These are phyloP conservation scores for Ceratocystis cacaofunesta DNA, from an alignment of 2,329 filamentous ascomycete genomes.

Conservation along the genomic window DNA sequence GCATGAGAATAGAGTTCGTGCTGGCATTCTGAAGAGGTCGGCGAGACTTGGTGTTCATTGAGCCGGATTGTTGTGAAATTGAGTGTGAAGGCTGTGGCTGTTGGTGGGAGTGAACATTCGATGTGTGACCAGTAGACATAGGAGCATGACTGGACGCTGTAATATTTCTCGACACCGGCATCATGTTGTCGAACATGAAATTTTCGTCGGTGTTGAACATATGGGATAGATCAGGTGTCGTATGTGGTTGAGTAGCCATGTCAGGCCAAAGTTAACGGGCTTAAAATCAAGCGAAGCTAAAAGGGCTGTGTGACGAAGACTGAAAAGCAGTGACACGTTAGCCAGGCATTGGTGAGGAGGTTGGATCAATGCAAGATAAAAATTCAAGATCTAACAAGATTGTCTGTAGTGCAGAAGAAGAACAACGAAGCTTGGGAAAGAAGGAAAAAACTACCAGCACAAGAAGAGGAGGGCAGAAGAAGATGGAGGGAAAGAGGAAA, in stretches of 20 bases:
- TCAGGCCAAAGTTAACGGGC: slow-evolving; percentile 5
- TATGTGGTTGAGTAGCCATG: slow-evolving; percentile 7
- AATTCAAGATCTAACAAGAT: neutral
- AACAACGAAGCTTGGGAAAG: neutral
- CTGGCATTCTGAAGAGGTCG: slow-evolving; percentile 14
- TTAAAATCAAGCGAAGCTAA: slow-evolving; percentile 6
- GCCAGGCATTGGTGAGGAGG: slow-evolving; percentile 11
- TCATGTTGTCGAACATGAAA: slow-evolving; percentile 23
- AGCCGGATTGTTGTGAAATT: neutral
- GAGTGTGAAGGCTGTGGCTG: neutral
- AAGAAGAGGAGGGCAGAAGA: neutral
- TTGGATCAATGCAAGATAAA: slow-evolving; percentile 1
- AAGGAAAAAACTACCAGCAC: neutral
- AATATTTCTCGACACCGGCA: slow-evolving; percentile 19
- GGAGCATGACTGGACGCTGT: slow-evolving; percentile 41
- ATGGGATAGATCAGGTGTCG: slow-evolving; percentile 26
- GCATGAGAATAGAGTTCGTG: slow-evolving; percentile 12
- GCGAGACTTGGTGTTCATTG: slow-evolving; percentile 9
- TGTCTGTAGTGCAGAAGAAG: neutral
- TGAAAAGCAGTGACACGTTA: slow-evolving; percentile 12
- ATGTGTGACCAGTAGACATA: slow-evolving; percentile 33
- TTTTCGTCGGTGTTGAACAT: slow-evolving; percentile 38
- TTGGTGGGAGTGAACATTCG: neutral
- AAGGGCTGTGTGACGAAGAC: slow-evolving; percentile 11
- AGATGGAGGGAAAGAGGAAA: slow-evolving; percentile 17